Conservation (phyloP, 2,329 filamentous ascomycete species). For the Amauroascus niger region DNA sequence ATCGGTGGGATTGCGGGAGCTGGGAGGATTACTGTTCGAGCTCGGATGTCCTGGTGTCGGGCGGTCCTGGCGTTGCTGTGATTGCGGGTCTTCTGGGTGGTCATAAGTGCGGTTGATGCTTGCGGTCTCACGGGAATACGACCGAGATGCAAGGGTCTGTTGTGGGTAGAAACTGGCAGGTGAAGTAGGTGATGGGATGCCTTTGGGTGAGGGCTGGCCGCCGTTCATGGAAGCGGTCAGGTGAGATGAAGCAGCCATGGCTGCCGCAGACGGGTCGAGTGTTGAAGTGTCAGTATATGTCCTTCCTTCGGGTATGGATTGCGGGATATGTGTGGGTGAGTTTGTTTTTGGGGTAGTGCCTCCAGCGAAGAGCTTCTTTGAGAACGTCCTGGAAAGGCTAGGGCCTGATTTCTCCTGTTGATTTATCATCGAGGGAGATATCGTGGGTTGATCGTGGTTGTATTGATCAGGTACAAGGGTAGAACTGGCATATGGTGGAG, state of each 20-base stretch:
- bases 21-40: constrained; percentile 2
- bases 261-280: constrained; percentile 59
- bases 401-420: constrained; percentile 38
- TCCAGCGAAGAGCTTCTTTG: constrained; percentile 60
- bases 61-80: constrained; percentile 27
- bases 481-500: constrained; percentile 16
- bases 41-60: constrained; percentile 16
- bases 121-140: constrained; percentile 32
- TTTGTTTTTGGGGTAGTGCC: constrained; percentile 63
- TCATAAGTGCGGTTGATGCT: constrained; percentile 28
- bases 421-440: constrained; percentile 25
- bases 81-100: constrained; percentile 31
- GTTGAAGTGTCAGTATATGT: constrained; percentile 42
- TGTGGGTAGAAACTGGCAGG: constrained; percentile 33
- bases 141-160: constrained; percentile 38
- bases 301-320: constrained; percentile 57
- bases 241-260: constrained; percentile 60
- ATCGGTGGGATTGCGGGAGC: constrained; percentile 18
- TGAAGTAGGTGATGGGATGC: constrained; percentile 39
- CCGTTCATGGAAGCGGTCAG: constrained; percentile 52
- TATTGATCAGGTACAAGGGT: constrained; percentile 25
- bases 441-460: constrained; percentile 34
- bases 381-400: constrained; percentile 61
- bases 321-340: constrained; percentile 62
- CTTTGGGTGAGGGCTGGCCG: constrained; percentile 43